Base-by-base conservation (phyloP, 2,329 filamentous ascomycete genomes). In the Colletotrichum gloeosporioides region DNA sequence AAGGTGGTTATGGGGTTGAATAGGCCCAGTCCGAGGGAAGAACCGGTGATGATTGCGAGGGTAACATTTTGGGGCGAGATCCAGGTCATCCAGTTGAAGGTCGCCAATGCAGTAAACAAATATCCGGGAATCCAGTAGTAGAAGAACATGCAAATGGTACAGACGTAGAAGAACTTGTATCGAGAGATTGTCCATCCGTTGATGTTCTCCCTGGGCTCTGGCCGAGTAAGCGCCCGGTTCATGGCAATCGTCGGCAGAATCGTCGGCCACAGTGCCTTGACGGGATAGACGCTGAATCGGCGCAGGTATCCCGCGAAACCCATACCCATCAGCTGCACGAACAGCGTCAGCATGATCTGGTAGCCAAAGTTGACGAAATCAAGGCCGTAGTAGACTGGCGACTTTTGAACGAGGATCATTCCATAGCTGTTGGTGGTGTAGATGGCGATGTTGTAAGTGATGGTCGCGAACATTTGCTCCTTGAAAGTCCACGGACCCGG, bases 31-130 rank as follows among this genome's bases (percentile, higher is more conserved):
- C 86, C 85, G 0, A 83, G 82, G 1, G 80, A 81, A 0, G 86
- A 85, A 0, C 87, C 87, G 0, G 87, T 89, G 13, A 89, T 79
- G 8, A 86, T 84, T 15, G 87, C 84, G 2, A 88, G 80, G 8
- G 84, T 86, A 59, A 87, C 77, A 68, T 88, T 89, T 36, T 85
- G 78, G 0, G 88, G 88, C 1, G 86, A 81, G n/a, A 89, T 88
- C 88, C 87, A 89, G 0, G 86, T 87, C 82, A 89, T 88, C 87
- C 87, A 89, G 79, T 87, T 86, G 80, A 89, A 89, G 1, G 84
- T 82, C 18, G 83, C 82, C 4, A 89, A 80, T 2, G 85, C 86
- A 0, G 81, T 83, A 78, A 88, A 89, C 4, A 89, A 80, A 62
- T 84, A 87, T n/a, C 84, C 84, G 0, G 88, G 88, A 13, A 89